Conservation (phyloP, 176 grass and related monocot species). For the Lolium perenne region DNA sequence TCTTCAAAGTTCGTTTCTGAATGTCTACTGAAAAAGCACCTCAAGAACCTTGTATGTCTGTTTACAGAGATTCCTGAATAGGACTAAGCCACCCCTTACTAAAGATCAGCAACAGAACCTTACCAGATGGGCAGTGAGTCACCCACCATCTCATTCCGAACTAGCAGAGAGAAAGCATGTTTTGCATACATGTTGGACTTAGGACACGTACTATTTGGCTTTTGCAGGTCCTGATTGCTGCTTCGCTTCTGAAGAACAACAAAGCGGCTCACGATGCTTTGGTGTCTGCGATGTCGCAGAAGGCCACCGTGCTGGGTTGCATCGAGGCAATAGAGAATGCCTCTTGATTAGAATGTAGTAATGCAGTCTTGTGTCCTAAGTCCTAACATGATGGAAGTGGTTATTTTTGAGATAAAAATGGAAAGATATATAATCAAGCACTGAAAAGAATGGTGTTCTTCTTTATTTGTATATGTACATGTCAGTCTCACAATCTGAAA, state of each 20-base stretch:
- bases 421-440: no score
- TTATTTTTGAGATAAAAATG: background rate
- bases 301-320: conserved; percentile 75
- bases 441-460: no score
- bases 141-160: background rate
- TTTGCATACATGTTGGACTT: background rate
- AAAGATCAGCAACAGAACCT: conserved; percentile 95
- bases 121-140: conserved; percentile 96
- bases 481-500: no score
- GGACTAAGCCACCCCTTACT: conserved; percentile 68
- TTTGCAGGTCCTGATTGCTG: conserved; percentile 75
- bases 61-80: conserved; percentile 83
- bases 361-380: background rate
- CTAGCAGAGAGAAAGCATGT: background rate
- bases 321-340: conserved; percentile 88
- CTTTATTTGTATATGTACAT: no score
- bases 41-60: conserved; percentile 6
- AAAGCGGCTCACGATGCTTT: conserved; percentile 71
- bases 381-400: background rate
- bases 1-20: background rate
- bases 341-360: conserved; percentile 40
- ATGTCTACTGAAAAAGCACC: background rate
- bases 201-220: background rate
- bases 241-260: conserved; percentile 92
- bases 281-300: conserved; percentile 80